Base-by-base conservation (phyloP, 768 basidiomycete genomes). In the Phaffia tasmanica region DNA sequence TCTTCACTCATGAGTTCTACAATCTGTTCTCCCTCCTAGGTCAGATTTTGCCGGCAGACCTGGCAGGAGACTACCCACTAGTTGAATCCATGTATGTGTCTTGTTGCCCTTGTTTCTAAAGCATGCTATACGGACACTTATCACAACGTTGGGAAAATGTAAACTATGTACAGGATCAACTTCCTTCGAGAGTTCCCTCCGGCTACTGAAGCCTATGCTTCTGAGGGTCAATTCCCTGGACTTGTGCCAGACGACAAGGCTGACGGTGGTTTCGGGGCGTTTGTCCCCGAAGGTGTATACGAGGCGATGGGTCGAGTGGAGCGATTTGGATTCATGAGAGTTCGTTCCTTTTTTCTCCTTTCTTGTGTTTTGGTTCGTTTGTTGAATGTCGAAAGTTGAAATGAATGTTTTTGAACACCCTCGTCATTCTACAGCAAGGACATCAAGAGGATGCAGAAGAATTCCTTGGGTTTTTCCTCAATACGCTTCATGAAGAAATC, bases 361-460 rank as follows among this genome's bases (percentile, higher is more conserved):
- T 30, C 19, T 32, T 54, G 49, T 57, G n/a, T 66, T 2, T 35
- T 58, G n/a, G 14, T 48, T n/a, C 32, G 23, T 21, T 57, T 65
- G 51, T 61, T 42, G 67, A 61, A 9, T 50, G 15, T 65, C 48
- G 30, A 56, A 30, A 32, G 58, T 18, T 61, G 35, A 50, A 48
- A 18, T 16, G 47, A 60, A 67, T 62, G 72, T 53, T 48, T 63
- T 51, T 69, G 27, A 25, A 70, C 57, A 35, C 35, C 35, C 6
- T 70, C 90, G 11, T 42, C 35, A 11, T 11, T 42, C 35, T 42
- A 42, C 35, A 42, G 83, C 84, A 88, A 48, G 92, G 92, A 0
- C 88, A 91, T 67, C 94, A 99, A 78, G 94, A 99, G 75, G 94
- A 99, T 67, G 94, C 93, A 14, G 93, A 99, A 76, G 94, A 99